Base-by-base conservation (phyloP, 208 protist species). In the Wallacemonas sp. region DNA sequence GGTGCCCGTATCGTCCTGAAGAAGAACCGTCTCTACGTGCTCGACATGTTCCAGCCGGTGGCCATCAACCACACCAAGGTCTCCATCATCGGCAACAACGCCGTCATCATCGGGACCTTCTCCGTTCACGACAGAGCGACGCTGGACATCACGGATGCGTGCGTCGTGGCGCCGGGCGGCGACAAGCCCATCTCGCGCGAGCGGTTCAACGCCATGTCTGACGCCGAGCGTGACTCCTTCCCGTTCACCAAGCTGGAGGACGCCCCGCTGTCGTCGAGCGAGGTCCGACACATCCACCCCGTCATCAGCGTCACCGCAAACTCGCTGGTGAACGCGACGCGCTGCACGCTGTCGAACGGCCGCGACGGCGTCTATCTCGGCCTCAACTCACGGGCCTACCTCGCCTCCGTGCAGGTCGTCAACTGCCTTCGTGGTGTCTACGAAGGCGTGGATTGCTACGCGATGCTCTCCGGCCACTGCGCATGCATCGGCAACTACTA, bases 391-490 rank as follows among this genome's bases (percentile, higher is more conserved):
- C 26, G 47, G 32, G 80, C 73, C 27, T 73, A 70, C 29, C 57
- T 88, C 23, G 46, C 41, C 29, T 26, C 48, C 39, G 72, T 76
- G 17, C 26, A 44, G 17, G 68, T 88, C 12, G 54, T 72, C 9
- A 82, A 87, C 70, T 91, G 85, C 61, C 69, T 80, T 17, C 74
- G 85, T 12, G 85, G 85, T 1, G 34, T 87, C 6, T 88, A 91
- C 33, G 85, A 91, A 58, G 81, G 85, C 3, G 78, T 91, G 3
- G 72, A 82, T 33, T 91, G 85, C 52, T 57, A 56, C 24, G 66
- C 64, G 17, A 60, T 52, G 2, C 57, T 72, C 24, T 36, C 73
- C 14, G 39, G 56, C 2, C 21, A 29, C 6, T 87, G 81, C 70
- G 32, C 12, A 9, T 83, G 87, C 12, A 52, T 66, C n/a, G 60